Conservation (phyloP, 1,284 basidiomycete species). For the Porogramme epimiltina region DNA sequence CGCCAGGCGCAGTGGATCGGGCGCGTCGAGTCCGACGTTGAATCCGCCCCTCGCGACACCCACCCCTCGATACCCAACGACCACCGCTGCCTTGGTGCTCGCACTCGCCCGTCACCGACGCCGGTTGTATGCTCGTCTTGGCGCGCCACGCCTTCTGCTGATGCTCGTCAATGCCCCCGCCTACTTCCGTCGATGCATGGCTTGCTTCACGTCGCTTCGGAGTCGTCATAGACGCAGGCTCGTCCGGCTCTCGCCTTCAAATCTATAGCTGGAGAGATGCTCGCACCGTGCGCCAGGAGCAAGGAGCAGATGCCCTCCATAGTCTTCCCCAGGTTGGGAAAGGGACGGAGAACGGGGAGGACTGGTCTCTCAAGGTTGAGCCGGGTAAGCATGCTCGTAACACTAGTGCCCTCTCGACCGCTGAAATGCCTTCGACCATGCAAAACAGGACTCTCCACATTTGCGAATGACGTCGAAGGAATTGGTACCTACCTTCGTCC, state of each 20-base stretch:
- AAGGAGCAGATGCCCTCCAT: slow-evolving; percentile 46
- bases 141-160: slow-evolving; percentile 7
- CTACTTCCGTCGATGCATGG: slow-evolving; percentile 70
- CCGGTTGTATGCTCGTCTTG: slow-evolving; percentile 3
- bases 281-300: slow-evolving; percentile 48
- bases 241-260: slow-evolving; percentile 93
- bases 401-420: not conserved
- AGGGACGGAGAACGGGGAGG: slow-evolving; percentile 77
- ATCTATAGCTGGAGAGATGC: slow-evolving; percentile 97
- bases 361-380: slow-evolving; percentile 92
- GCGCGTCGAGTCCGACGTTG: not conserved
- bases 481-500: slow-evolving; percentile 81
- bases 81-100: slow-evolving; percentile 4
- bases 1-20: not conserved
- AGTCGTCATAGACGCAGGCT: slow-evolving; percentile 97
- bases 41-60: slow-evolving; percentile 2
- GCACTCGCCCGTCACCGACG: not conserved
- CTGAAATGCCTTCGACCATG: not conserved
- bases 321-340: slow-evolving; percentile 88
- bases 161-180: slow-evolving; percentile 64
- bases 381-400: slow-evolving; percentile 66
- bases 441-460: slow-evolving; percentile 82
- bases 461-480: slow-evolving; percentile 68
- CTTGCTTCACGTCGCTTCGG: slow-evolving; percentile 85
- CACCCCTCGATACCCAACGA: not conserved